Evolutionary conservation across 768 basidiomycete species (phyloP).

Genomic region (Lentinula sp.): DNA sequence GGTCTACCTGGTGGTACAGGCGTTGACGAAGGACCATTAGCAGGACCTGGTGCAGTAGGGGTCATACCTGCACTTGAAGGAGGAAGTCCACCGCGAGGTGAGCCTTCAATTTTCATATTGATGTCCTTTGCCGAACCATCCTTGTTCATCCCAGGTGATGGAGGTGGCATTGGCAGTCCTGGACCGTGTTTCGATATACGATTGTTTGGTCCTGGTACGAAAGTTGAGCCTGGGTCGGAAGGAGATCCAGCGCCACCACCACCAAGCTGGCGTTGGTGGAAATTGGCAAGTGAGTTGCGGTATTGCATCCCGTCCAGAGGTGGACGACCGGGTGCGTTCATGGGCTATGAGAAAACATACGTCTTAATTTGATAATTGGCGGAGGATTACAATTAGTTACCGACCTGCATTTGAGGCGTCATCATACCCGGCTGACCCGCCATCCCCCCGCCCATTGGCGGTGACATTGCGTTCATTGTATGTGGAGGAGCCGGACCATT

Average conservation of each 20-base stretch:
- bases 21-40: slow-evolving; percentile 13
- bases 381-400: slow-evolving; percentile 7
- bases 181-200: slow-evolving; percentile 23
- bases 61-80: slow-evolving; percentile 20
- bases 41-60: slow-evolving; percentile 17
- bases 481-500: slow-evolving; percentile 13
- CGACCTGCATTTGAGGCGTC: slow-evolving; percentile 31
- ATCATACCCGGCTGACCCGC: slow-evolving; percentile 27
- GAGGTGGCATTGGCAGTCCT: slow-evolving; percentile 39
- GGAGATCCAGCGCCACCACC: slow-evolving; percentile 10
- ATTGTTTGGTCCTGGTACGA: slow-evolving; percentile 22
- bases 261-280: slow-evolving; percentile 23
- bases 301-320: slow-evolving; percentile 6
- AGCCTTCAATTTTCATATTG: slow-evolving; percentile 26
- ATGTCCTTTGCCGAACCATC: slow-evolving; percentile 19
- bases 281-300: slow-evolving; percentile 26
- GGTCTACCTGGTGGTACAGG: not conserved
- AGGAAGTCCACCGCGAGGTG: slow-evolving; percentile 33
- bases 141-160: slow-evolving; percentile 40
- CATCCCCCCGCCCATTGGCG: slow-evolving; percentile 21
- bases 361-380: not conserved
- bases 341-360: not conserved
- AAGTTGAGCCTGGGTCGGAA: slow-evolving; percentile 30
- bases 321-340: slow-evolving; percentile 2
- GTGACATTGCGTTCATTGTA: slow-evolving; percentile 15